Conservation (phyloP, 495 filamentous ascomycete genomes). For the Penicillium flavigenum region DNA sequence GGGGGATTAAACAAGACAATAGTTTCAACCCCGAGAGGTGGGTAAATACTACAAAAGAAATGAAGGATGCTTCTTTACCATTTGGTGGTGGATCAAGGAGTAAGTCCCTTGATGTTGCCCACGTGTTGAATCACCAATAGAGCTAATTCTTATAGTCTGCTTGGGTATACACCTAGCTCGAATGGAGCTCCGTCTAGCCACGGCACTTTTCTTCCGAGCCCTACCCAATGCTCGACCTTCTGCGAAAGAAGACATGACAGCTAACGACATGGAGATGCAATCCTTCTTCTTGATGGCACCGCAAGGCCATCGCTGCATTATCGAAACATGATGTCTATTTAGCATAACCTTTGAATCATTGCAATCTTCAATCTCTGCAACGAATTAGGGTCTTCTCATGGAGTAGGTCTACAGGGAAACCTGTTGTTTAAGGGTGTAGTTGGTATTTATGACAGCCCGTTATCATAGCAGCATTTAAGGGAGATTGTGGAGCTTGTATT, state of each 20-base stretch:
- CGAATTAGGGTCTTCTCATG: too few relatives aligned
- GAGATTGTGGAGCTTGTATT: background rate
- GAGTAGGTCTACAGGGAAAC: too few relatives aligned
- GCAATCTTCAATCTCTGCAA: background rate
- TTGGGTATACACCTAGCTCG: constrained; percentile 39
- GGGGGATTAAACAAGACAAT: background rate
- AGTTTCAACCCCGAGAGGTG: constrained; percentile 47
- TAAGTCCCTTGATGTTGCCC: constrained; percentile 15
- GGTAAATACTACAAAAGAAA: constrained; percentile 44
- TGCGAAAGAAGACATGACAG: constrained; percentile 39
- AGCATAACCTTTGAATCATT: background rate
- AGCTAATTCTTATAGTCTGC: constrained; percentile 33
- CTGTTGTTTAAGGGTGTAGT: too few relatives aligned
- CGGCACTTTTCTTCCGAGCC: constrained; percentile 33
- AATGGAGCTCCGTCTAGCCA: constrained; percentile 37
- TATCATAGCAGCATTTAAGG: background rate
- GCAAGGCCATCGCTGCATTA: constrained; percentile 44
- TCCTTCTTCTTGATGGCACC: constrained; percentile 47
- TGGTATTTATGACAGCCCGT: background rate
- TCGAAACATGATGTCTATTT: constrained; percentile 31
- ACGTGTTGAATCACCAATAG: background rate
- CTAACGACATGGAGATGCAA: constrained; percentile 43
- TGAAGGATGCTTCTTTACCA: constrained; percentile 53
- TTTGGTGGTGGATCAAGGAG: constrained; percentile 53
- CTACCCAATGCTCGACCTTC: constrained; percentile 32